These are phyloP conservation scores for Solanum hybrid DNA, from an alignment of 305 asterid species.

Conservation along the genomic window DNA sequence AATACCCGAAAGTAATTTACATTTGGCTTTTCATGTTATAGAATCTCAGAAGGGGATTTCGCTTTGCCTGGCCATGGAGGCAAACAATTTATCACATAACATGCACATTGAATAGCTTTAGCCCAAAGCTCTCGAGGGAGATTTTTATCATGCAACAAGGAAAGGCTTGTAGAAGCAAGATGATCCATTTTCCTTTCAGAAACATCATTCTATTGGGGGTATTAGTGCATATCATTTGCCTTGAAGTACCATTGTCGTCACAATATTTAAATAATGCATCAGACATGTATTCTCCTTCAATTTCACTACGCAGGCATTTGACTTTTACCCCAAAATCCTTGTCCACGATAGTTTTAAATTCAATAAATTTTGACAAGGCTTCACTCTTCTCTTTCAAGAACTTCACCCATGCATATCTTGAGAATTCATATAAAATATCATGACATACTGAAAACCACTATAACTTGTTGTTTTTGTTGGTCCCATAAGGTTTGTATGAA, in stretches of 20 bases:
- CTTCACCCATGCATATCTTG: not conserved
- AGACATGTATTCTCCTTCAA: not conserved
- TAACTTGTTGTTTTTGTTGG: not conserved
- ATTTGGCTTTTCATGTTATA: not conserved
- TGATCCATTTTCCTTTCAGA: not conserved
- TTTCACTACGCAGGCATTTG: not conserved
- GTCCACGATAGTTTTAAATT: not conserved
- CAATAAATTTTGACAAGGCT: not conserved
- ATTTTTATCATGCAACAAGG: not conserved
- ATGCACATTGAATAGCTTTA: not conserved
- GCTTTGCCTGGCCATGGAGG: not conserved
- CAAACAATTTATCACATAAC: not conserved
- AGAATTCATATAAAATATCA: not conserved
- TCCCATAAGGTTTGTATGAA: slow-evolving; percentile 1
- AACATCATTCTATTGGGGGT: not conserved
- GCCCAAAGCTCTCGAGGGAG: not conserved
- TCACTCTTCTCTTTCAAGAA: not conserved
- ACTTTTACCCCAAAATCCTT: not conserved
- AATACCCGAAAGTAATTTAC: not conserved
- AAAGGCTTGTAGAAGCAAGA: not conserved
- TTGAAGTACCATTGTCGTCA: not conserved
- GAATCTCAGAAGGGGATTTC: not conserved
- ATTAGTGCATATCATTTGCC: not conserved
- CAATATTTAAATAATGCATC: not conserved
- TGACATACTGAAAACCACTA: not conserved